Base-by-base conservation (phyloP, 371 early-diverging fungal genomes). In the Mucor irregularis region DNA sequence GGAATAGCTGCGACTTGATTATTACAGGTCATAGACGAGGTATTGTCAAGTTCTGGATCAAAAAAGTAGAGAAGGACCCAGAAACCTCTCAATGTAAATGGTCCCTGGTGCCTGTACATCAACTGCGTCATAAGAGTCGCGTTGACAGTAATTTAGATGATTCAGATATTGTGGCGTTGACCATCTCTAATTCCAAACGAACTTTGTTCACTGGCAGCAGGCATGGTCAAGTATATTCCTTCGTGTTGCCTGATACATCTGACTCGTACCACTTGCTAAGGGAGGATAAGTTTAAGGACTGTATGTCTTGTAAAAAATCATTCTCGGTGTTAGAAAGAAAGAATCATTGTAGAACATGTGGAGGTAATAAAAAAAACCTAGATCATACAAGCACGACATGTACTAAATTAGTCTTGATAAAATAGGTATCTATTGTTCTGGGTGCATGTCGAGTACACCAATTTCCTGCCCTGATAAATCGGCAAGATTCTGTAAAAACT, bases 221-320 rank as follows among this genome's bases (percentile, higher is more conserved):
- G 11, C 54, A 64, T 0, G 91, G 90, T 0, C 71, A 81, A 17
- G 74, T 91, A 4, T 69, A 75, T 60, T 54, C 83, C 0, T 91
- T 83, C 77, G 82, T 83, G 1, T 53, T 89, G 11, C 89, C 90
- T 0, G 90, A 91, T 56, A 83, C 85, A 8, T 80, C 82, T 19
- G 84, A 85, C 24, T 84, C 86, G 6, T 67, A 78, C 7, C 90
- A 91, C 58, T 84, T 73, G 57, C 74, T 75, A 58, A 73, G 78
- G 40, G 81, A 83, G 44, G 89, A 88, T 17, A 66, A 71, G 11
- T 69, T 61, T 37, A 78, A 73, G 26, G 76, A 82, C 6, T 90
- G 90, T 53, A 76, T 83, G 67, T 70, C 61, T 4, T 90, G 90
- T 52, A 53, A 44, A 28, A 69, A 63, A 29, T 62, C 71, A 14